These are phyloP conservation scores for Mrakia frigida DNA, from an alignment of 768 basidiomycete species.

Conservation along the genomic window DNA sequence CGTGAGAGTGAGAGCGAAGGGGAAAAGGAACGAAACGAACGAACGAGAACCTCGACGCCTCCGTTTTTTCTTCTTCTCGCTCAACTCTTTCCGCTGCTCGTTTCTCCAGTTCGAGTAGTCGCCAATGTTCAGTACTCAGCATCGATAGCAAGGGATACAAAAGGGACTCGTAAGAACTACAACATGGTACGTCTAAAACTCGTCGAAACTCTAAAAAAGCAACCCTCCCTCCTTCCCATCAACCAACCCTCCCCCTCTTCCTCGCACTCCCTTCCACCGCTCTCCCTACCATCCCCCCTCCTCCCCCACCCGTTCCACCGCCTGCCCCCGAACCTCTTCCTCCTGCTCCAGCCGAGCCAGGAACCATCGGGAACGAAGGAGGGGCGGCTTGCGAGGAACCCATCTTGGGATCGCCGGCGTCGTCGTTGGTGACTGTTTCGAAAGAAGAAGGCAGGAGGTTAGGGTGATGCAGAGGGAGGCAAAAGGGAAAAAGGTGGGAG, in stretches of 20 bases:
- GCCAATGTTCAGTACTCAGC: too few relatives aligned
- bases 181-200: too few relatives aligned
- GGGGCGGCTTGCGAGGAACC: conserved; percentile 3
- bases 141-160: too few relatives aligned
- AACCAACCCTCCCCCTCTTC: conserved; percentile 15
- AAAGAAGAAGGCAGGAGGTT: neutral
- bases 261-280: conserved; percentile 21
- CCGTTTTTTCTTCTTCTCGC: too few relatives aligned
- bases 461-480: neutral
- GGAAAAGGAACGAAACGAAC: too few relatives aligned
- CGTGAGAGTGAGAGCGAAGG: too few relatives aligned
- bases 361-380: neutral
- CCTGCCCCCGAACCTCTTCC: neutral
- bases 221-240: too few relatives aligned
- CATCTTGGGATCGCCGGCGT: conserved; percentile 8
- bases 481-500: neutral
- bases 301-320: neutral
- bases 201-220: too few relatives aligned
- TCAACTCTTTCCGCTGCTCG: too few relatives aligned
- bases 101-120: too few relatives aligned
- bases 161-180: too few relatives aligned
- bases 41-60: too few relatives aligned
- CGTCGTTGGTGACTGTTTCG: conserved; percentile 4
- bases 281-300: conserved; percentile 23
- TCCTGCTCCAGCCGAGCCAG: conserved; percentile 1